These are phyloP conservation scores for Astragalus glycyphyllos DNA, from an alignment of 306 rosid genomes.

Conservation along the genomic window DNA sequence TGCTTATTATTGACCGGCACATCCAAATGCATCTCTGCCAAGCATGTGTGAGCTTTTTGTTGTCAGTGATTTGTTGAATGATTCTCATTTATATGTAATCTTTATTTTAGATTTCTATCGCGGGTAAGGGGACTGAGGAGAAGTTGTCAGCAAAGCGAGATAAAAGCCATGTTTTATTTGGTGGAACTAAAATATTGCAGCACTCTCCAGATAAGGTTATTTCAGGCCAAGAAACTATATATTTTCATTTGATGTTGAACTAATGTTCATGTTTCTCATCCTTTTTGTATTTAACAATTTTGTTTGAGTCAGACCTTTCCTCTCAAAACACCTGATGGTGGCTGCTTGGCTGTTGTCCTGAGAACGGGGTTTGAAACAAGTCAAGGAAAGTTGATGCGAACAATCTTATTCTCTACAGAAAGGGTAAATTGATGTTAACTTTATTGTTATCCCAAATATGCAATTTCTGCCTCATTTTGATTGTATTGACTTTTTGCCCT, in stretches of 20 bases:
- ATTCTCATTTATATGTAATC: constrained; percentile 43
- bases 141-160: constrained; percentile 83
- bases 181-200: constrained; percentile 98
- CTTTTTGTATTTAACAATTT: constrained; percentile 37
- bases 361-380: constrained; percentile 99
- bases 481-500: constrained; percentile 19
- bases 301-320: constrained; percentile 76
- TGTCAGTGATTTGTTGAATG: constrained; percentile 16
- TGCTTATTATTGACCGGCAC: constrained; percentile 13
- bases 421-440: constrained; percentile 67
- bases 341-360: constrained; percentile 94
- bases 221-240: constrained; percentile 3
- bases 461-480: constrained; percentile 7
- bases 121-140: constrained; percentile 76
- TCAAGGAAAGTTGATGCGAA: constrained; percentile 99
- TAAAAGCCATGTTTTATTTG: constrained; percentile 87
- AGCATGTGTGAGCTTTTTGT: constrained; percentile 18
- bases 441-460: constrained; percentile 27
- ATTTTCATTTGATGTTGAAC: constrained; percentile 29
- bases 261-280: constrained; percentile 35
- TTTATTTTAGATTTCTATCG: constrained; percentile 72
- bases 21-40: constrained; percentile 21
- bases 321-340: constrained; percentile 92
- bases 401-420: constrained; percentile 95
- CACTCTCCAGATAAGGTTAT: constrained; percentile 94